Base-by-base conservation (phyloP, 1,284 basidiomycete species). In the Phellopilus nigrolimitatus region DNA sequence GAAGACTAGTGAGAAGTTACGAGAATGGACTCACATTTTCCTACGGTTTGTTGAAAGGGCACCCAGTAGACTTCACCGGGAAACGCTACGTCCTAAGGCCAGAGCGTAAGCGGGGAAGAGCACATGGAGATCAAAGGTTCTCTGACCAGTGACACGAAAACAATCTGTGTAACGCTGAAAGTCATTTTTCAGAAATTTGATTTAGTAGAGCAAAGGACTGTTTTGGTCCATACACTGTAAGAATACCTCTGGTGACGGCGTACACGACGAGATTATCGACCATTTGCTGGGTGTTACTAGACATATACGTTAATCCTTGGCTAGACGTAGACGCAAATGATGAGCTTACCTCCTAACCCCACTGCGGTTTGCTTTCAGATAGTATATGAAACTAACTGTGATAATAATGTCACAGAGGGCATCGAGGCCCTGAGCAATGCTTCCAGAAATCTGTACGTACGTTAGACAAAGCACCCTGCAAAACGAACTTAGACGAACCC, bases 1-100 rank as follows among this genome's bases (percentile, higher is more conserved):
- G 15, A 21, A 8, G 3, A 6, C 15, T 9, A n/a, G 9, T 8
- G 21, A 15, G 6, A 5, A n/a, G n/a, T n/a, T 9, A 12, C 4
- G 21, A 5, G 5, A 31, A 13, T 2, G 17, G 6, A 37, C 45
- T 10, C 28, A 37, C 45, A 25, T 47, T 47, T 47, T 19, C 45
- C 45, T 3, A 47, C 45, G 21, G 45, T 34, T 47, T 47, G 45
- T 27, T 47, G 45, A 9, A 47, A 47, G 19, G 45, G 45, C 31
- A 47, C 33, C 45, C 45, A 47, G 22, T 38, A 47, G 8, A 47
- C 15, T 24, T 36, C 6, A 7, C 45, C 45, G 7, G 45, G 45
- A 13, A 47, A 22, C 10, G 33, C 45, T 37, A 34, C 45, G 15
- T 47, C 45, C 45, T 47, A 31, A n/a, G 19, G 5, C 8, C 19